Base-by-base conservation (phyloP, 805 yeast genomes). In the Metschnikowia cubensis region DNA sequence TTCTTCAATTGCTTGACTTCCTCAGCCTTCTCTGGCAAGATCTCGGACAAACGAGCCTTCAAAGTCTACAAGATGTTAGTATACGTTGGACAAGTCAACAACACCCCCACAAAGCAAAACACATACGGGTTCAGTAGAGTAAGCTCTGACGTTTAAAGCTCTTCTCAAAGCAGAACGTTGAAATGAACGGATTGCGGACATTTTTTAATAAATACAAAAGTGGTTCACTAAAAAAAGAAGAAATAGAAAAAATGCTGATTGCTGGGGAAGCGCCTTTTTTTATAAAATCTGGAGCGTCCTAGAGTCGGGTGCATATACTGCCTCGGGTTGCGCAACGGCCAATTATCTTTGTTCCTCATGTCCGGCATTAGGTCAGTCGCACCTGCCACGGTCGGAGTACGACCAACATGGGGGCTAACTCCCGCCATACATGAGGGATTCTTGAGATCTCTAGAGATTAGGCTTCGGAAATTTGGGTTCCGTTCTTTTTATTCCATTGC, bases 41-140 rank as follows among this genome's bases (percentile, higher is more conserved):
- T 78, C 67, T 89, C 96, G 50, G 90, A 95, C 68, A 94, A 91
- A 69, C 96, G 85, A 74, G 94, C 96, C 75, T 94, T 94, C 64
- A 94, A 80, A 57, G 97, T 84, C 79, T 81, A 67, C 49, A 3
- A 65, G 15, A 29, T 14, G 64, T 55, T 55, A 57, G 59, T 57
- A 55, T 15, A n/a, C 20, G 31, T 15, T 37, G 47, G 47, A 21
- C 11, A 11, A 4, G 13, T 6, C 21, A 25, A 17, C 15, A 15
- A 21, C 34, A 31, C 21, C 15, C 38, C 42, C 42, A 21, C 35
- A 25, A 29, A 35, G 22, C 22, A 41, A 54, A 58, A 35, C 50
- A 64, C 67, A 58, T 58, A 59, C 59, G 42, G 59, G 61, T 56
- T 58, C 61, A 42, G 61, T 56, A 39, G 61, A 56, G 41, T 56